Conservation (phyloP, 139 green algal species). For the Astrephomene gubernaculifera region DNA sequence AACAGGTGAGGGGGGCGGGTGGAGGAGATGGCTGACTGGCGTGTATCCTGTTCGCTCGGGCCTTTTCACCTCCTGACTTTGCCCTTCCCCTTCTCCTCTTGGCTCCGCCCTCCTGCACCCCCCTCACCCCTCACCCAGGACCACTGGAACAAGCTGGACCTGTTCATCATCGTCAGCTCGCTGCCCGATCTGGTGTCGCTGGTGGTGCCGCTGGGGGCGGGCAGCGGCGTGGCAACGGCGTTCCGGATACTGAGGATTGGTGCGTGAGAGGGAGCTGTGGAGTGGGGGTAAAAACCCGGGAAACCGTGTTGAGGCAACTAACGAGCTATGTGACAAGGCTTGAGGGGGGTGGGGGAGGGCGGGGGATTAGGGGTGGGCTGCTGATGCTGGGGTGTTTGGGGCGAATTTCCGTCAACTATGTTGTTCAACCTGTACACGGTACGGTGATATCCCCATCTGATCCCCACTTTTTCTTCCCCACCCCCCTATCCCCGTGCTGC, state of each 20-base stretch:
- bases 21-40: not conserved
- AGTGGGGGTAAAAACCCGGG: too few species aligned
- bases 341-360: not conserved
- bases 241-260: constrained; percentile 44
- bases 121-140: not conserved
- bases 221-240: constrained; percentile 32
- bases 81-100: not conserved
- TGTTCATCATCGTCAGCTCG: constrained; percentile 63
- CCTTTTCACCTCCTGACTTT: not conserved
- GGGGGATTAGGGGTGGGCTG: not conserved
- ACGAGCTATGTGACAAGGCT: too few species aligned
- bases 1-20: constrained; percentile 33
- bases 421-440: too few species aligned
- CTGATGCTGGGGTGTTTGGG: too few species aligned
- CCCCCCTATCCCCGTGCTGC: too few species aligned
- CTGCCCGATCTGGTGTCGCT: constrained; percentile 50
- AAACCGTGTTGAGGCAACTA: too few species aligned
- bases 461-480: too few species aligned
- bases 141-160: constrained; percentile 70
- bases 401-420: too few species aligned
- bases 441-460: too few species aligned
- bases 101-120: not conserved
- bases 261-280: not conserved
- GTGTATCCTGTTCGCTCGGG: too few species aligned
- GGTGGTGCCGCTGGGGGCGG: constrained; percentile 30